A percentile compares a stretch with the other conserved stretches of the same genome.
Conservation (phyloP, 2,329 filamentous ascomycete genomes). For the Fusarium foetens region DNA sequence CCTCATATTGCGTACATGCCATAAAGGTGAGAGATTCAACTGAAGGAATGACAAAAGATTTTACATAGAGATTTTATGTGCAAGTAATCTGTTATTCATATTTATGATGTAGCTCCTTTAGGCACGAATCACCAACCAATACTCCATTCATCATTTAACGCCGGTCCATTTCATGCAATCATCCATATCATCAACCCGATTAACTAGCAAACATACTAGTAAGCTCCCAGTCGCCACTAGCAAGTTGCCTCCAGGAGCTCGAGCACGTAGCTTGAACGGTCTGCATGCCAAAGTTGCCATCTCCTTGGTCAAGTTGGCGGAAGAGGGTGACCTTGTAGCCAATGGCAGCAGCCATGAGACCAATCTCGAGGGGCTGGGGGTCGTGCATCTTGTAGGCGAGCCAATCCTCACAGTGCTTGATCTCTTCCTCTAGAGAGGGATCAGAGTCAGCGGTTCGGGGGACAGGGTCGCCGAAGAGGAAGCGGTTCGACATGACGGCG, state of each 20-base stretch:
- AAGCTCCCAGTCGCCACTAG: slow-evolving; percentile 44
- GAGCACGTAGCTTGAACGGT: slow-evolving; percentile 42
- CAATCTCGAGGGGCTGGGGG: slow-evolving; percentile 43
- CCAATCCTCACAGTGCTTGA: slow-evolving; percentile 45
- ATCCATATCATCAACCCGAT: slow-evolving; percentile 2
- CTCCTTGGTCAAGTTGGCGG: slow-evolving; percentile 39
- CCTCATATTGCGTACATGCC: not conserved
- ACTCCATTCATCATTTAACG: slow-evolving; percentile 32
- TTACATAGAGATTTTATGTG: not conserved
- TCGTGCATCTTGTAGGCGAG: slow-evolving; percentile 46
- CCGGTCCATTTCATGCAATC: slow-evolving; percentile 24
- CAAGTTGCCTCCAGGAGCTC: slow-evolving; percentile 44
- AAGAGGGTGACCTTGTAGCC: slow-evolving; percentile 42
- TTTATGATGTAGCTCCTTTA: slow-evolving; percentile 11
- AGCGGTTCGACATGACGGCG: slow-evolving; percentile 44
- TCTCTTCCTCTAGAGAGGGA: slow-evolving; percentile 41
- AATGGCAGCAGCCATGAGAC: slow-evolving; percentile 44
- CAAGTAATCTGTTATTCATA: not conserved
- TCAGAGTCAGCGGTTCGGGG: slow-evolving; percentile 42
- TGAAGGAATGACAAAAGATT: not conserved
- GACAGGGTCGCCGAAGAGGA: slow-evolving; percentile 42
- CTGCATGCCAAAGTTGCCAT: slow-evolving; percentile 38
- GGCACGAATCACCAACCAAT: slow-evolving; percentile 23
- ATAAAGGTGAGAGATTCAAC: not conserved
- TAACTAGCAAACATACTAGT: slow-evolving; percentile 45